Base-by-base conservation (phyloP, 345 rosid genomes). In the Microthlaspi erraticum region DNA sequence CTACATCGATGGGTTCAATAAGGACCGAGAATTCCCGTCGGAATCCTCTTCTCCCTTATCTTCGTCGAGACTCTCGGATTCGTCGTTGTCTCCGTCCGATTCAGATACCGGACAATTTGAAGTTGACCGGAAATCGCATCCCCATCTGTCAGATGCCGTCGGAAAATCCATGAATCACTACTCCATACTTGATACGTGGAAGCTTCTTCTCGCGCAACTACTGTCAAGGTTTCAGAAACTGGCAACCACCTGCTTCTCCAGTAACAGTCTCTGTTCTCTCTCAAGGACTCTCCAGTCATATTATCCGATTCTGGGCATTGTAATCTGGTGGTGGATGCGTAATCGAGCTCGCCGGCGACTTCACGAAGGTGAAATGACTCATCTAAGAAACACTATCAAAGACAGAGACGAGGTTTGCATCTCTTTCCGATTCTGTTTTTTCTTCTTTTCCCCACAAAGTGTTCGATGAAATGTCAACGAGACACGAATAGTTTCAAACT, bases 331-430 rank as follows among this genome's bases (percentile, higher is more conserved):
- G 87, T 80, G 82, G 83, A 33, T 73, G 5, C 83, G 75, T 64
- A 18, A 52, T 26, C 72, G 81, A 49, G 14, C 44, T 64, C 56
- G 67, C 60, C 62, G 77, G 65, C 64, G 73, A 53, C 31, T 46
- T 61, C 20, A 6, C 12, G 5, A 31, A 52, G 68, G 77, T 45
- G 69, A 63, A 68, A 68, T 18, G 23, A 59, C 13, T 26, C 72
- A 46, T 49, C 68, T 81, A 62, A 60, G 60, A 64, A 44, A 39
- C 14, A 44, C 49, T 5, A 76, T 84, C 64, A 78, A 68, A 16
- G 72, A 80, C 67, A 84, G 66, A 74, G 85, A 82, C 20, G 81
- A 80, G 88, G 88, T 80, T 57, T 3, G 78, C 11, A 43, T 2
- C n/a, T 13, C n/a, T 3, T 60, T 34, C 17, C 2, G 20, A 12